A percentile compares a stretch with the other conserved stretches of the same genome.
Conservation (phyloP, 495 filamentous ascomycete genomes). For the Neurospora sp. region DNA sequence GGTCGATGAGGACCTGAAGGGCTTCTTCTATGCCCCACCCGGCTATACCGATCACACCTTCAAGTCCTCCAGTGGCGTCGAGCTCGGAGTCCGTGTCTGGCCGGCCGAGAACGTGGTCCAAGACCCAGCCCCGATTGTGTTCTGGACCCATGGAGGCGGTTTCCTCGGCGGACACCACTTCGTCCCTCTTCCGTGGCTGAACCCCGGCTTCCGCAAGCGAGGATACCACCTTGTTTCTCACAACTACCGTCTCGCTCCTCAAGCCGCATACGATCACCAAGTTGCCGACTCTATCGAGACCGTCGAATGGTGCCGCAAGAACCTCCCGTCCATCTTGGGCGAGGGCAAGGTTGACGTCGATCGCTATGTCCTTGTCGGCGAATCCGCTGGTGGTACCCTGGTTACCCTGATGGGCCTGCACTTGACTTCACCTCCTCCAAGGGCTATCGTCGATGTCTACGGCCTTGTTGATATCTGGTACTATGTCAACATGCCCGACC, state of each 20-base stretch:
- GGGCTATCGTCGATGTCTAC: conserved; percentile 17
- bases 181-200: conserved; percentile 14
- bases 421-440: conserved; percentile 4
- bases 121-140: conserved; percentile 12
- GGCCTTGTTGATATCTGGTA: conserved; percentile 13
- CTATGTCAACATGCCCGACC: neutral
- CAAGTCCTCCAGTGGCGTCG: conserved; percentile 5
- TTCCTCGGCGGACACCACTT: conserved; percentile 17
- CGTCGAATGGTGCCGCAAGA: conserved; percentile 14
- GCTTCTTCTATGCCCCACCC: conserved; percentile 1
- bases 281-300: conserved; percentile 16
- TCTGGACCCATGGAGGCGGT: conserved; percentile 22
- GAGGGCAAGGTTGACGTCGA: conserved; percentile 14
- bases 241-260: conserved; percentile 23
- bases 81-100: conserved; percentile 14
- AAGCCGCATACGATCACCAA: conserved; percentile 15
- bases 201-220: conserved; percentile 11
- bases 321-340: conserved; percentile 13
- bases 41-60: conserved; percentile 19
- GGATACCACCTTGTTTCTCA: conserved; percentile 22
- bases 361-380: conserved; percentile 18
- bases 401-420: conserved; percentile 14
- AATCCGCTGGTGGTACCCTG: conserved; percentile 19
- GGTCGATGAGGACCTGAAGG: neutral
- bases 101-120: conserved; percentile 9